Conservation (phyloP, 768 basidiomycete species). For the Russula brevipes region DNA sequence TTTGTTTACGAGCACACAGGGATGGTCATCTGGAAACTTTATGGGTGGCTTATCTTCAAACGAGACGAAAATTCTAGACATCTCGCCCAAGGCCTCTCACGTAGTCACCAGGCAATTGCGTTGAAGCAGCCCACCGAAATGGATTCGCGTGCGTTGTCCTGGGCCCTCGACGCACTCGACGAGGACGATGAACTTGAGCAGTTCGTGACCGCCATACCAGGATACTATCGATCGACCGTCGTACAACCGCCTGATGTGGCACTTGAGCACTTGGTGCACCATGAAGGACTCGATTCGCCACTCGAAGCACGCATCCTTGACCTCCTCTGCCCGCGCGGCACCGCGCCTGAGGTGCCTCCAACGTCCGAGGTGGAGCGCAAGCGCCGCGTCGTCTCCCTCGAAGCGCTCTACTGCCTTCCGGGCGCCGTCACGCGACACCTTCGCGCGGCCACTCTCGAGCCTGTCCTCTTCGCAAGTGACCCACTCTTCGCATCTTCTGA, state of each 20-base stretch:
- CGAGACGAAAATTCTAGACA: constrained; percentile 7
- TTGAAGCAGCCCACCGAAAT: constrained; percentile 8
- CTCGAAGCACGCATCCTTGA: constrained; percentile 19
- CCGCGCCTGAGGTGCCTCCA: background rate
- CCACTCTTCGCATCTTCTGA: constrained; percentile 14
- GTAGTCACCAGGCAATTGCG: constrained; percentile 7
- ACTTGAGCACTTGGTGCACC: constrained; percentile 1
- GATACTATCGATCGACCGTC: constrained; percentile 14
- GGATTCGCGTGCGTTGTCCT: constrained; percentile 13
- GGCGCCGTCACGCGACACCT: constrained; percentile 4
- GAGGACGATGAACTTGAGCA: constrained; percentile 19
- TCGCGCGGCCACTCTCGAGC: background rate
- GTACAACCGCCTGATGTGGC: background rate
- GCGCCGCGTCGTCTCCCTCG: constrained; percentile 7
- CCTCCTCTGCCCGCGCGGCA: constrained; percentile 10
- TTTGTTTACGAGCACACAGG: constrained; percentile 11
- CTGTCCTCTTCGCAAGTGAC: background rate
- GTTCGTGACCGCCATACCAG: constrained; percentile 14
- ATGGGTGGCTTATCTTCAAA: constrained; percentile 2
- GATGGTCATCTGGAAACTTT: constrained; percentile 3
- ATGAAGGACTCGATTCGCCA: constrained; percentile 14
- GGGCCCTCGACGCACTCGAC: constrained; percentile 13
- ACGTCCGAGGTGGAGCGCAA: background rate
- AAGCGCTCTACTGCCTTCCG: constrained; percentile 17
- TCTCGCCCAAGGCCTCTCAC: constrained; percentile 10